Conservation (phyloP, 2,329 filamentous ascomycete species). For the Colletotrichum abscissum region DNA sequence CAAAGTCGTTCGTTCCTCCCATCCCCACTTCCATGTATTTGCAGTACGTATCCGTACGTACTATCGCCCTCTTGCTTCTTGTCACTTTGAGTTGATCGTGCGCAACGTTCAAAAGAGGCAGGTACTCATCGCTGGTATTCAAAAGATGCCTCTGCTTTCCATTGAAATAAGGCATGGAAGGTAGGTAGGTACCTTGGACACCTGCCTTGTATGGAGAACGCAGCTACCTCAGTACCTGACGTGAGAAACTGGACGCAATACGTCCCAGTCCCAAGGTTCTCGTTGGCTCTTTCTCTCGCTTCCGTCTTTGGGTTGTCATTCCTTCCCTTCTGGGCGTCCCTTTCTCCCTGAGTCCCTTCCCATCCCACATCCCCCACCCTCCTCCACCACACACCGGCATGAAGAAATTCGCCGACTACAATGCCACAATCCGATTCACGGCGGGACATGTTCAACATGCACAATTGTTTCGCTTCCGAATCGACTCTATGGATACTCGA, state of each 20-base stretch:
- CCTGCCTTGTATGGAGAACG: too few species aligned
- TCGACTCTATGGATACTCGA: too few species aligned
- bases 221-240: too few species aligned
- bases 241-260: neutral
- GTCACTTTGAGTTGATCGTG: neutral
- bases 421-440: constrained; percentile 11
- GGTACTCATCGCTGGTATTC: neutral
- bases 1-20: neutral
- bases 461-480: neutral
- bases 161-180: neutral
- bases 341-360: neutral
- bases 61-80: neutral
- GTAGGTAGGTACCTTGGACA: neutral
- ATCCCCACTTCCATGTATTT: neutral
- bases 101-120: neutral
- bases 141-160: neutral
- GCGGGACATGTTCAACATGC: neutral
- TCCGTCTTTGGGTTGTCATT: constrained; percentile 3
- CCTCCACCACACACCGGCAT: neutral
- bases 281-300: neutral
- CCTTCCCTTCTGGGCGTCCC: constrained; percentile 5
- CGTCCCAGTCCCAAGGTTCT: neutral
- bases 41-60: too few species aligned
- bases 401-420: neutral
- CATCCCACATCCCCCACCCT: neutral